Base-by-base conservation (phyloP, 2,329 filamentous ascomycete species). In the Fusarium sp. region DNA sequence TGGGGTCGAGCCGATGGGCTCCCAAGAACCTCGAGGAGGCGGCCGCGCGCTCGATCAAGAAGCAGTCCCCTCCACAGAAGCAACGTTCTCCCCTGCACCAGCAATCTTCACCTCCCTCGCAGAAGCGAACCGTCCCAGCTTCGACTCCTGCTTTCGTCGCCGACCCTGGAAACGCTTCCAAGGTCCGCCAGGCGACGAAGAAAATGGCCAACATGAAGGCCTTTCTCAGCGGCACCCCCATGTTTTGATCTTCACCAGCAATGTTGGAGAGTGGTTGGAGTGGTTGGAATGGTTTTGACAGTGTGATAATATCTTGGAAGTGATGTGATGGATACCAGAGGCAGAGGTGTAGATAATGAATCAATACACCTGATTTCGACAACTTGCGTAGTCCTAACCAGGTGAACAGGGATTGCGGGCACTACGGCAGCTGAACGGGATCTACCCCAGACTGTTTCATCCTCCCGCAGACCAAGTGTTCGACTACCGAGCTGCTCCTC, bases 1-100 rank as follows among this genome's bases (percentile, higher is more conserved):
- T 76, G 18, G 29, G 64, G 5, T 56, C 71, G 11, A 76, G 74
- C 22, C 61, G 69, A 16, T 74, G 71, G 74, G 74, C 69, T 10
- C 14, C 48, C 8, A 67, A 67, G 22, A 24, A 45, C 10, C 43
- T 9, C 24, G 16, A 29, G 16, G n/a, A 50, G 16, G 16, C 45
- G 13, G 48, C 5, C 48, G 10, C 29, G 10, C 16, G 27, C 7
- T 8, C 43, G 7, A 8, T 16, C 20, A 24, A 5, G 7, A 24
- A 16, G 20, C 43, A 48, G 5, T 14, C 20, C 22, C 16, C 14
- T 0, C 35, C 35, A 37, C 35, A 37, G 35, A 37, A 37, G 35
- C 35, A 6, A 37, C 29, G 9, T 10, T 31, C 29, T 31, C 29
- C 29, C 29, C 9, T 31, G 10, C 29, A 31, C 2, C 8, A 31